Evolutionary conservation across 345 rosid genomes (phyloP).

Genomic region (Syzygium aqueum): DNA sequence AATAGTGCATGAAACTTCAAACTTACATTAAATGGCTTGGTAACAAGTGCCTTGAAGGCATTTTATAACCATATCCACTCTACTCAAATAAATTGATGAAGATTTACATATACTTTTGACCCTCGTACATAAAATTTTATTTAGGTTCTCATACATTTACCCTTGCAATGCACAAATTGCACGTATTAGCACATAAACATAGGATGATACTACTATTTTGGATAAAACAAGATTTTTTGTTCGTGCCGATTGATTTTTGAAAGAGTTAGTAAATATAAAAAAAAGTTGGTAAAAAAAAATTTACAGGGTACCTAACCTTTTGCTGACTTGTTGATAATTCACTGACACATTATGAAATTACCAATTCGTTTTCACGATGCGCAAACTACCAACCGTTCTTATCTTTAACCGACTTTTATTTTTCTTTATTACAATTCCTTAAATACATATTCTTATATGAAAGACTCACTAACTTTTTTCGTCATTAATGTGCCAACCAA

Average conservation of each 20-base stretch:
- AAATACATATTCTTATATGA: neutral
- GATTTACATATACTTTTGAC: neutral
- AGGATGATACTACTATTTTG: neutral
- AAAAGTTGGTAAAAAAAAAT: neutral
- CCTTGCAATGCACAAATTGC: neutral
- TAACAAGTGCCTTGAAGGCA: neutral
- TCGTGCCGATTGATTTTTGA: neutral
- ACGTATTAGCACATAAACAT: neutral
- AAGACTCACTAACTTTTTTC: neutral
- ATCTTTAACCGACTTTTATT: neutral
- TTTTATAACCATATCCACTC: neutral
- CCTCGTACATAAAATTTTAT: neutral
- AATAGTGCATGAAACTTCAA: neutral
- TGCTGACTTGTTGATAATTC: neutral
- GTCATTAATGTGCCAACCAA: neutral
- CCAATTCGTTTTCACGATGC: neutral
- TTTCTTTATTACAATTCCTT: neutral
- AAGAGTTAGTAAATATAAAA: neutral
- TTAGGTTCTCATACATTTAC: neutral
- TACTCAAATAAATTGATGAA: neutral
- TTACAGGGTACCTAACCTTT: neutral
- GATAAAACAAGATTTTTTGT: neutral
- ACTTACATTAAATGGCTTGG: neutral
- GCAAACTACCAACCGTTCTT: neutral
- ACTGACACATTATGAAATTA: neutral